Conservation (phyloP, 2,329 filamentous ascomycete species). For the Zymoseptoria ardabiliae region DNA sequence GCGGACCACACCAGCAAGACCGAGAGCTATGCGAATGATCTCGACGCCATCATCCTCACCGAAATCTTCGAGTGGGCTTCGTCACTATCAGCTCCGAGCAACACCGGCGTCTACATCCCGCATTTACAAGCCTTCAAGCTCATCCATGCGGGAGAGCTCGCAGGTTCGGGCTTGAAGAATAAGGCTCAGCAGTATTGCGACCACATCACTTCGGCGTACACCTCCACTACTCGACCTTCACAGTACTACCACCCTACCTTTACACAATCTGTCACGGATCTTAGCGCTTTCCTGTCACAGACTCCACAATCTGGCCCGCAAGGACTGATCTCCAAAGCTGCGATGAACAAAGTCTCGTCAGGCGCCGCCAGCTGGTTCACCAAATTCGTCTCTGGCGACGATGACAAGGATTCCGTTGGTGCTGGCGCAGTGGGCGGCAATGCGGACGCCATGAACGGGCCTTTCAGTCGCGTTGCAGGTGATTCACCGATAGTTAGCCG, state of each 20-base stretch:
- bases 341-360: constrained; percentile 89
- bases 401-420: constrained; percentile 56
- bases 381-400: constrained; percentile 91
- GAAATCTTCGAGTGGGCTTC: constrained; percentile 91
- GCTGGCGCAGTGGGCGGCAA: constrained; percentile 44
- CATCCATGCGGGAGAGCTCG: constrained; percentile 74
- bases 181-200: constrained; percentile 93
- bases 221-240: constrained; percentile 72
- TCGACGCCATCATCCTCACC: constrained; percentile 84
- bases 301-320: constrained; percentile 61
- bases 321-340: constrained; percentile 91
- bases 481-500: constrained; percentile 44
- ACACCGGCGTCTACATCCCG: constrained; percentile 47
- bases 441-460: constrained; percentile 30
- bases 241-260: constrained; percentile 76
- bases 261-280: constrained; percentile 70
- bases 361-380: constrained; percentile 90
- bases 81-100: constrained; percentile 52
- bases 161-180: constrained; percentile 71
- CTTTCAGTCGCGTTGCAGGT: constrained; percentile 75
- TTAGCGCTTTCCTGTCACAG: constrained; percentile 74
- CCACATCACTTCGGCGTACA: constrained; percentile 66
- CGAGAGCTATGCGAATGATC: constrained; percentile 63
- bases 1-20: constrained; percentile 69
- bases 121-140: constrained; percentile 89